Conservation (phyloP, 495 filamentous ascomycete species). For the Podospora pseudoanserina region DNA sequence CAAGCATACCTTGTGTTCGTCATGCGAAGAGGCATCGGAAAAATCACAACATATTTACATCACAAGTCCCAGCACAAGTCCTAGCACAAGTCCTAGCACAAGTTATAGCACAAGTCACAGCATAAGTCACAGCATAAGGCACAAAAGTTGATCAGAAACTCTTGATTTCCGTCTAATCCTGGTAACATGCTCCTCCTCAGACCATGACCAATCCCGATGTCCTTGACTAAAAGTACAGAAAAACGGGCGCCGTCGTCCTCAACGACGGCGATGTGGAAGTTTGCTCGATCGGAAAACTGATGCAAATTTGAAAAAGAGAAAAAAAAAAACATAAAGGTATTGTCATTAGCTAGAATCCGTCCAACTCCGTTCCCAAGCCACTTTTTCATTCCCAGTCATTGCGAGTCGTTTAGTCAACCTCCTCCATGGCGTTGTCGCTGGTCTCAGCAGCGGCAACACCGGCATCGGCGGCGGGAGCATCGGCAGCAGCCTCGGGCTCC, state of each 20-base stretch:
- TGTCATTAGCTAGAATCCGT: conserved; percentile 34
- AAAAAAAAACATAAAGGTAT: conserved; percentile 34
- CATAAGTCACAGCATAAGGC: not conserved
- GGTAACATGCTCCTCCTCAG: conserved; percentile 12
- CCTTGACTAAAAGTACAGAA: conserved; percentile 33
- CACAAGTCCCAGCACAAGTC: not conserved
- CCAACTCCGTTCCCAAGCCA: conserved; percentile 44
- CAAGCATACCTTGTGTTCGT: too few species aligned
- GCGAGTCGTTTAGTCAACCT: conserved; percentile 56
- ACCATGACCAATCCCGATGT: conserved; percentile 22
- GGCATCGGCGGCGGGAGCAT: conserved; percentile 52
- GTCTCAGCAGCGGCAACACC: conserved; percentile 50
- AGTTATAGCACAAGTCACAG: not conserved
- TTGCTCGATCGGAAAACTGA: conserved; percentile 23
- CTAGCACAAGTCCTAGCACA: not conserved
- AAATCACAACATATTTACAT: too few species aligned
- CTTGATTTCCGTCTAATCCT: conserved; percentile 32
- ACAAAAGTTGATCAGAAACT: conserved; percentile 1
- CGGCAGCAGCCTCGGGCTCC: conserved; percentile 69
- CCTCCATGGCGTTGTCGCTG: conserved; percentile 60
- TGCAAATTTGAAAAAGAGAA: conserved; percentile 33
- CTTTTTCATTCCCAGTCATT: conserved; percentile 37
- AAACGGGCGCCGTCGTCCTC: conserved; percentile 6
- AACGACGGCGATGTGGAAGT: conserved; percentile 17
- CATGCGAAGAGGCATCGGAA: too few species aligned